Evolutionary conservation across 331 rosid species (phyloP).

Genomic region (Rosa hybrid): DNA sequence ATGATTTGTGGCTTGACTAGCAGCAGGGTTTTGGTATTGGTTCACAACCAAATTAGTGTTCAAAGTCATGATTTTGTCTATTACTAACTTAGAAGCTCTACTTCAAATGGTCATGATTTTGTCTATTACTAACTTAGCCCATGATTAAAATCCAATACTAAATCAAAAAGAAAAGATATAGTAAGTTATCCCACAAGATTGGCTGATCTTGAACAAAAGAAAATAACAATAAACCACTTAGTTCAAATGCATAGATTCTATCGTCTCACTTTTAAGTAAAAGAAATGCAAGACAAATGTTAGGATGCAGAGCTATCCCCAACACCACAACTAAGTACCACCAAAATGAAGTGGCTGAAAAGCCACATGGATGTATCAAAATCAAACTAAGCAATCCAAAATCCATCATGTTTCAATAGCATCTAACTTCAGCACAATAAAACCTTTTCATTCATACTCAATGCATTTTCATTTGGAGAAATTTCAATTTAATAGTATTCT

Average conservation of each 20-base stretch:
- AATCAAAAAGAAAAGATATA: not conserved
- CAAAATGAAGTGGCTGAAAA: not conserved
- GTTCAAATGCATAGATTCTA: too few relatives aligned
- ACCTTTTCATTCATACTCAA: not conserved
- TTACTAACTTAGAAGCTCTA: not conserved
- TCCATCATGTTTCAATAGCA: not conserved
- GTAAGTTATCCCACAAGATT: constrained; percentile 3
- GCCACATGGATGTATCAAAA: not conserved
- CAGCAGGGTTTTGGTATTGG: constrained; percentile 12
- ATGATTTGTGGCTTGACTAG: constrained; percentile 18
- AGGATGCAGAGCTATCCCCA: not conserved
- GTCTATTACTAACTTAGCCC: too few relatives aligned
- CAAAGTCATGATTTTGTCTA: constrained; percentile 9
- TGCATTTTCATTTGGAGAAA: not conserved
- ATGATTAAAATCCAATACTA: constrained; percentile 5
- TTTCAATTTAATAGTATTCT: not conserved
- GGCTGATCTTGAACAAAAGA: too few relatives aligned
- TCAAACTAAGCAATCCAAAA: constrained; percentile 2
- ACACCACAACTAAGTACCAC: not conserved
- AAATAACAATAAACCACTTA: too few relatives aligned
- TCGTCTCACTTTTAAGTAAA: too few relatives aligned
- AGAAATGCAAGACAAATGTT: not conserved
- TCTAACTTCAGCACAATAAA: not conserved
- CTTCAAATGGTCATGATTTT: not conserved
- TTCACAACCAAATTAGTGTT: not conserved